A percentile compares a stretch with the other conserved stretches of the same genome.
These are phyloP conservation scores for Suhomyces atakaporum DNA, from an alignment of 1,139 yeast genomes.

Conservation along the genomic window DNA sequence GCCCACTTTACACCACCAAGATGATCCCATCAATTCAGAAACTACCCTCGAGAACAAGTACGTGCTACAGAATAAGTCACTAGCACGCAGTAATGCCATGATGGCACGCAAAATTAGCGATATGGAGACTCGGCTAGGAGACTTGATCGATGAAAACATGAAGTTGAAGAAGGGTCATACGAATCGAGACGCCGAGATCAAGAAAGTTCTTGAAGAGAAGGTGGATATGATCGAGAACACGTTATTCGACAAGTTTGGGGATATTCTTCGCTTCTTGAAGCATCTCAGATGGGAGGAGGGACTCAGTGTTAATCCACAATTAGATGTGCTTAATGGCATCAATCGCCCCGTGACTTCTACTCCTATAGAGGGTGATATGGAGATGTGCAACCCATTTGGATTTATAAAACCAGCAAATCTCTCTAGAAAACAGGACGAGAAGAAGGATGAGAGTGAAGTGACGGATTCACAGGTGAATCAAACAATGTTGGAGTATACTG, in stretches of 20 bases:
- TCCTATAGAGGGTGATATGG: constrained; percentile 17
- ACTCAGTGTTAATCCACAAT: constrained; percentile 22
- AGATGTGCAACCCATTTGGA: constrained; percentile 5
- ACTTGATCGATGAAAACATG: constrained; percentile 17
- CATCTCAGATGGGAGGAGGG: constrained; percentile 36
- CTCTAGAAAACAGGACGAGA: constrained; percentile 1
- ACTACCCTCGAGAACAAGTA: constrained; percentile 10
- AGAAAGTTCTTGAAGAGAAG: constrained; percentile 20
- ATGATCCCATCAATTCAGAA: background rate
- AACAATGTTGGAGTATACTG: constrained; percentile 13
- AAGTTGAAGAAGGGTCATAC: constrained; percentile 12
- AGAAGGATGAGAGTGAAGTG: background rate
- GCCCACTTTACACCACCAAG: background rate
- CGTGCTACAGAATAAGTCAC: constrained; percentile 47
- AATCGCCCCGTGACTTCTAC: constrained; percentile 25
- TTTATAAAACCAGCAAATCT: background rate
- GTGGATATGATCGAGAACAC: constrained; percentile 41
- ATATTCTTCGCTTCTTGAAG: constrained; percentile 41
- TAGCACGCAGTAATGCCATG: constrained; percentile 57
- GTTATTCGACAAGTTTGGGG: constrained; percentile 45
- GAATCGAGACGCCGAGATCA: constrained; percentile 10
- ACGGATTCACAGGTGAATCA: constrained; percentile 7
- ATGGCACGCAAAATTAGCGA: constrained; percentile 51
- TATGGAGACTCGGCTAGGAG: constrained; percentile 42
- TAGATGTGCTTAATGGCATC: constrained; percentile 18